A percentile compares a stretch with the other conserved stretches of the same genome.
These are phyloP conservation scores for Lagenidium sp. DNA, from an alignment of 352 stramenopile genomes.

Conservation along the genomic window DNA sequence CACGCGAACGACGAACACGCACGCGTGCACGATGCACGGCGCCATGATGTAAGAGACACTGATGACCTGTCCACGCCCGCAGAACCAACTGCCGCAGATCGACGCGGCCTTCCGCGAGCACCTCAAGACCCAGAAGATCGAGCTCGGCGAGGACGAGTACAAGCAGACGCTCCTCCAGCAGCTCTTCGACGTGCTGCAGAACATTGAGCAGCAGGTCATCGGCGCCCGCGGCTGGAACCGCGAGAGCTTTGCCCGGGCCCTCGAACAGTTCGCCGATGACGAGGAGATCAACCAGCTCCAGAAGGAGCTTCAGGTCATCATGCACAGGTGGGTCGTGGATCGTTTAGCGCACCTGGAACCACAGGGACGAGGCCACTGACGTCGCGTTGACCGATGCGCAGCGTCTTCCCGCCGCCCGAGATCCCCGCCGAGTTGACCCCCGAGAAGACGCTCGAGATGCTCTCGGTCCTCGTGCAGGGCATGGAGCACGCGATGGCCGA, in stretches of 20 bases:
- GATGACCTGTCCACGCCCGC: no score
- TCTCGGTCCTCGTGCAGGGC: constrained; percentile 49
- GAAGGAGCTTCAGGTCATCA: constrained; percentile 55
- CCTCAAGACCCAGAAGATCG: constrained; percentile 56
- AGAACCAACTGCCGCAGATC: constrained; percentile 63
- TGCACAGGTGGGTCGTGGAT: constrained; percentile 27
- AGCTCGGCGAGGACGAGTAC: constrained; percentile 61
- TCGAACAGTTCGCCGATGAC: constrained; percentile 58
- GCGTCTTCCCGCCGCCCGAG: constrained; percentile 51
- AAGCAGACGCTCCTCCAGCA: constrained; percentile 65
- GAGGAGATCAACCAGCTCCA: constrained; percentile 48
- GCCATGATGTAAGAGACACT: no score
- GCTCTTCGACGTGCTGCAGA: constrained; percentile 68
- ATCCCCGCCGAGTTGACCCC: constrained; percentile 58
- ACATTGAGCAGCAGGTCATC: constrained; percentile 54
- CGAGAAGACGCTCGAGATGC: constrained; percentile 60
- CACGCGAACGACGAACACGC: no score
- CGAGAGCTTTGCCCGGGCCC: constrained; percentile 43
- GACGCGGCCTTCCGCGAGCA: constrained; percentile 54
- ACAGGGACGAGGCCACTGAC: no score
- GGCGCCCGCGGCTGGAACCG: constrained; percentile 49
- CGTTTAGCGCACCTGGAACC: no score
- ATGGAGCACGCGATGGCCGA: constrained; percentile 78
- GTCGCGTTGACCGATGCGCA: no score
- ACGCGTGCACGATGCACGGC: no score